Base-by-base conservation (phyloP, 1,284 basidiomycete genomes). In the Malassezia pachydermatis region DNA sequence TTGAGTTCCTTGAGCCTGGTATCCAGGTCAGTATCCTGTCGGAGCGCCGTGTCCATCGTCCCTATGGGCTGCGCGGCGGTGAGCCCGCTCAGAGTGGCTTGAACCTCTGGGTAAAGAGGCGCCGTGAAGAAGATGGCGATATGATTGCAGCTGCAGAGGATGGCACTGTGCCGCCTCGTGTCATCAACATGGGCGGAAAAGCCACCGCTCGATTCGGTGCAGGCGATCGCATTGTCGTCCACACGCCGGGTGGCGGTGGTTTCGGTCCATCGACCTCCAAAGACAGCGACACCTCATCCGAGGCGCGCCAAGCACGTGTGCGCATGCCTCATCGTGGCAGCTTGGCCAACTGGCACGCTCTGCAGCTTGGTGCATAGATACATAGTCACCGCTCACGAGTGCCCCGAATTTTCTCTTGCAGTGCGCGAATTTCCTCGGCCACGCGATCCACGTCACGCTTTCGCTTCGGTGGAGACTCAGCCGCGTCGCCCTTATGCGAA, bases 181-280 rank as follows among this genome's bases (percentile, higher is more conserved):
- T 79, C 27, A 84, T 95, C 65, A 94, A 90, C 66, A 81, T 95
- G 33, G 88, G 89, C 16, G 88, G 89, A 7, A 95, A 95, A 72
- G 84, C 84, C 36, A 87, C 85, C 0, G 79, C 89, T 36, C 80
- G 79, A 73, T 88, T 89, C 81, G 85, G 84, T 40, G 84, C 83
- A 60, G 83, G 85, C 2, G 88, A 94, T 72, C 75, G 78, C 35
- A 74, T 92, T 49, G 60, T 84, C 48, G 82, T 94, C 49, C 81
- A 88, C 72, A 95, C 89, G 3, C 90, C 89, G 0, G 90, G 90
- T 1, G 90, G 86, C 5, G 90, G 90, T 3, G 90, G 82, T 1
- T 95, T 86, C 86, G 88, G 89, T 1, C 37, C 48, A n/a, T 45
- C 55, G 7, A 22, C 29, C 35, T 2, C 41, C 41, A 3, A 28